These are phyloP conservation scores for Backusella circina DNA, from an alignment of 192 early-diverging fungal genomes.

Conservation along the genomic window DNA sequence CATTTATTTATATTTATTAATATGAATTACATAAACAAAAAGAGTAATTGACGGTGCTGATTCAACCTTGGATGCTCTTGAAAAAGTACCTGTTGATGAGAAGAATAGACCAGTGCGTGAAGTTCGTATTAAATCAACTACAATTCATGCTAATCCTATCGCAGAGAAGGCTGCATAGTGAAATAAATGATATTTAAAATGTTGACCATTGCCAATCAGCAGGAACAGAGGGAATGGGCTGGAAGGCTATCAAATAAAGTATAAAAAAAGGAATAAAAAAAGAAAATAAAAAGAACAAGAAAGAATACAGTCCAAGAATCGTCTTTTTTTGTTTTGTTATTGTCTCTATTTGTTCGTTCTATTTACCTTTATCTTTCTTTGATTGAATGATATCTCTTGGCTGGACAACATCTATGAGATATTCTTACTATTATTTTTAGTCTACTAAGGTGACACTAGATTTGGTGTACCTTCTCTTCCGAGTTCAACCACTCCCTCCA, in stretches of 20 bases:
- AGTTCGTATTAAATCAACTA: constrained; percentile 69
- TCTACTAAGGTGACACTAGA: background rate
- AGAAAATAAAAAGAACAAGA: background rate
- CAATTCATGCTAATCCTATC: constrained; percentile 94
- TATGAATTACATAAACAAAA: constrained; percentile 12
- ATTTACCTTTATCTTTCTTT: background rate
- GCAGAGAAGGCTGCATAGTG: constrained; percentile 54
- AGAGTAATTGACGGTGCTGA: constrained; percentile 87
- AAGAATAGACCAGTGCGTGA: constrained; percentile 80
- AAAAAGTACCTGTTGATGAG: constrained; percentile 81
- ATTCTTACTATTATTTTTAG: too few relatives aligned
- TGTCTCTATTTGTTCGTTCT: background rate
- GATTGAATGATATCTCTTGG: background rate
- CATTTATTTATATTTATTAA: background rate
- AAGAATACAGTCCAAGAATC: background rate
- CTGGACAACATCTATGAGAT: background rate
- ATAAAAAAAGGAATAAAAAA: background rate
- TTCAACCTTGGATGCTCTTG: constrained; percentile 77
- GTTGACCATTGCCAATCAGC: constrained; percentile 18
- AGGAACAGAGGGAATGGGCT: constrained; percentile 8
- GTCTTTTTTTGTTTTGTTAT: background rate
- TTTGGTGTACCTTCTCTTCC: constrained; percentile 18
- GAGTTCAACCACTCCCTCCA: constrained; percentile 23
- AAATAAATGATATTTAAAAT: background rate
- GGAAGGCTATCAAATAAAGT: background rate